A percentile compares a stretch with the other conserved stretches of the same genome.
phyloP scores from a whole-genome alignment of 192 early-diverging fungal species.

The Powellomyces hirtus region DNA sequence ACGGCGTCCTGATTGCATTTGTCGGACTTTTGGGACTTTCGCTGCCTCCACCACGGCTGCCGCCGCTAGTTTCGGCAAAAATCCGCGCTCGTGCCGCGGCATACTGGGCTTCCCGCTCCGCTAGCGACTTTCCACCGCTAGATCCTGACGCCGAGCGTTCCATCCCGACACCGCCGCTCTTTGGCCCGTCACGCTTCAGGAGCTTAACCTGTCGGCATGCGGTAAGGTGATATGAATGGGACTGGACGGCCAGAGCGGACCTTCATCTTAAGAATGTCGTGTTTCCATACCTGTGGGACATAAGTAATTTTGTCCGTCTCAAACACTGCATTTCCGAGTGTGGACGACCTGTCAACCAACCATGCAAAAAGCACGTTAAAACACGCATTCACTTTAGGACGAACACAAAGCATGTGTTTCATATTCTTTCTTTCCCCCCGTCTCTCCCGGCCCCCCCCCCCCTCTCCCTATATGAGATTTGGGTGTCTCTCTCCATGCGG shows the following conservation, averaged over 20 bases:
- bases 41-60: not conserved
- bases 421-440: no score
- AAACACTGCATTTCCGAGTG: not conserved
- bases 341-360: not conserved
- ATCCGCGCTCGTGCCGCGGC: slow-evolving; percentile 21
- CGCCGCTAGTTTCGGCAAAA: slow-evolving; percentile 15
- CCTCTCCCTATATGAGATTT: no score
- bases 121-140: slow-evolving; percentile 21
- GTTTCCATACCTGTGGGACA: not conserved
- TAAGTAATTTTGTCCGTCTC: slow-evolving; percentile 2
- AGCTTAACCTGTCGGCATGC: slow-evolving; percentile 13
- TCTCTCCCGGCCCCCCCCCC: no score
- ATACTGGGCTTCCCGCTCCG: slow-evolving; percentile 25
- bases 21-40: no score
- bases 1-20: no score
- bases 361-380: not conserved
- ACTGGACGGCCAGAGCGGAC: no score
- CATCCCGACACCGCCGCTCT: not conserved
- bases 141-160: slow-evolving; percentile 6
- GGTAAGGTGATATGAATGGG: no score
- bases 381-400: not conserved
- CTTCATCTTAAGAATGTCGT: no score
- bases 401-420: no score
- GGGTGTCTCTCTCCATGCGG: no score
- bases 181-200: slow-evolving; percentile 18